Conservation (phyloP, 192 early-diverging fungal genomes). For the Chytriomyces confervae region DNA sequence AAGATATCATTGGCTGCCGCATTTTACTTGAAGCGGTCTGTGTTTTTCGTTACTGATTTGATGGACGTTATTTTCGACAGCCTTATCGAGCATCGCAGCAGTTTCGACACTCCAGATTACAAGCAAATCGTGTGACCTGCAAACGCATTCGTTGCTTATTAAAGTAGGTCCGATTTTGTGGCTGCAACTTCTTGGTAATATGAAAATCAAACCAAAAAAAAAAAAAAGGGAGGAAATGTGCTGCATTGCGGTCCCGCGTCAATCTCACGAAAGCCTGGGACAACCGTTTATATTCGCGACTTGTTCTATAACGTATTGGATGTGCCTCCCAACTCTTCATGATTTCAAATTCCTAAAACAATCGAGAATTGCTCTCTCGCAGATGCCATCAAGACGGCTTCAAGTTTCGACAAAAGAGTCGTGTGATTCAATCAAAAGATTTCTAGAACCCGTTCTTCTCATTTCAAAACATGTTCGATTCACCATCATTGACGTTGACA, state of each 20-base stretch:
- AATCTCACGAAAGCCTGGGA: constrained; percentile 54
- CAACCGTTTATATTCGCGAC: constrained; percentile 66
- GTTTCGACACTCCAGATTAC: constrained; percentile 58
- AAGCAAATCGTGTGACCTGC: constrained; percentile 47
- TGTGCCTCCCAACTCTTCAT: background rate
- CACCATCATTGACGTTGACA: constrained; percentile 48
- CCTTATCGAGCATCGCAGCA: constrained; percentile 55
- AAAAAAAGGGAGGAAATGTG: constrained; percentile 53
- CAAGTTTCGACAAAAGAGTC: constrained; percentile 35
- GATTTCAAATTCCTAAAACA: background rate
- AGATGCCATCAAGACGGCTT: constrained; percentile 13
- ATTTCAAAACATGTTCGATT: constrained; percentile 41
- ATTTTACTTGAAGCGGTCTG: background rate
- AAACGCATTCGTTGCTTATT: constrained; percentile 48
- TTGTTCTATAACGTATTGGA: constrained; percentile 69
- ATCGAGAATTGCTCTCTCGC: background rate
- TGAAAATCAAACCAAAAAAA: background rate
- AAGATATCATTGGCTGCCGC: background rate
- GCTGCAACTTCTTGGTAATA: constrained; percentile 3
- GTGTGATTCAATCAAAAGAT: constrained; percentile 55
- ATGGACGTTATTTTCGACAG: constrained; percentile 31
- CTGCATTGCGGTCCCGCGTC: constrained; percentile 52
- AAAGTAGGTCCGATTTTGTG: constrained; percentile 41
- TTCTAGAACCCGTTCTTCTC: constrained; percentile 59
- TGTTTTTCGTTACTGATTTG: background rate